phyloP scores from a whole-genome alignment of 129 eudicot species.

The Chrysanthemum seticuspe region DNA sequence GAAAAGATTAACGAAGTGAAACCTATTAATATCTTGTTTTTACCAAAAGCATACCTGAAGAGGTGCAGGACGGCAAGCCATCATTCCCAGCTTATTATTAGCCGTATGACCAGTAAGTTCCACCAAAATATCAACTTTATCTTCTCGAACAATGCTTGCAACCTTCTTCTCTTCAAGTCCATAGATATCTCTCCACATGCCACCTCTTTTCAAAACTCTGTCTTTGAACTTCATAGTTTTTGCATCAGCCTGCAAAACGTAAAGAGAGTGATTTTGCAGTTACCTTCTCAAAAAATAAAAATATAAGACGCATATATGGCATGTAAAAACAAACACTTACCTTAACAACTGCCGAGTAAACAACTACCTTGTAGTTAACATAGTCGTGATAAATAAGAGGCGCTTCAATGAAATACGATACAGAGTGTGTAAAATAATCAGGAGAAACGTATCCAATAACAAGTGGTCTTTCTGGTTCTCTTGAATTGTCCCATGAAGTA shows the following conservation, averaged over 20 bases:
- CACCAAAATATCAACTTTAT: constrained; percentile 91
- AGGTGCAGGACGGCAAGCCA: constrained; percentile 98
- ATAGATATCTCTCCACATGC: constrained; percentile 85
- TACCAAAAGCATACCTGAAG: constrained; percentile 60
- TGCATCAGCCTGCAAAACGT: constrained; percentile 82
- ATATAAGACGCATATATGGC: neutral
- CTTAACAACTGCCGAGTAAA: constrained; percentile 97
- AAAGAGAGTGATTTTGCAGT: constrained; percentile 17
- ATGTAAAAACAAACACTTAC: constrained; percentile 37
- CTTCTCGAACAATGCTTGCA: constrained; percentile 87
- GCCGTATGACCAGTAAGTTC: constrained; percentile 99
- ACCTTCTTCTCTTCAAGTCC: constrained; percentile 98
- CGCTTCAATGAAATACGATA: constrained; percentile 93
- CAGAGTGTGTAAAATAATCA: constrained; percentile 97
- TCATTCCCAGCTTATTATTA: constrained; percentile 91
- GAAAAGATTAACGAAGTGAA: too few relatives aligned
- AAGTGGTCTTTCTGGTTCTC: constrained; percentile 88
- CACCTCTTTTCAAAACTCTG: constrained; percentile 82
- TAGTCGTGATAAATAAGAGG: constrained; percentile 83
- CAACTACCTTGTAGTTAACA: constrained; percentile 71
- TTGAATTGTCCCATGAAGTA: constrained; percentile 83
- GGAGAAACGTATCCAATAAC: constrained; percentile 95
- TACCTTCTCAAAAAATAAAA: constrained; percentile 4
- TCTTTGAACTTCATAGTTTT: constrained; percentile 83
- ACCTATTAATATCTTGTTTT: too few relatives aligned